Evolutionary conservation across 768 basidiomycete genomes (phyloP).

Genomic region (Roridomyces roridus): DNA sequence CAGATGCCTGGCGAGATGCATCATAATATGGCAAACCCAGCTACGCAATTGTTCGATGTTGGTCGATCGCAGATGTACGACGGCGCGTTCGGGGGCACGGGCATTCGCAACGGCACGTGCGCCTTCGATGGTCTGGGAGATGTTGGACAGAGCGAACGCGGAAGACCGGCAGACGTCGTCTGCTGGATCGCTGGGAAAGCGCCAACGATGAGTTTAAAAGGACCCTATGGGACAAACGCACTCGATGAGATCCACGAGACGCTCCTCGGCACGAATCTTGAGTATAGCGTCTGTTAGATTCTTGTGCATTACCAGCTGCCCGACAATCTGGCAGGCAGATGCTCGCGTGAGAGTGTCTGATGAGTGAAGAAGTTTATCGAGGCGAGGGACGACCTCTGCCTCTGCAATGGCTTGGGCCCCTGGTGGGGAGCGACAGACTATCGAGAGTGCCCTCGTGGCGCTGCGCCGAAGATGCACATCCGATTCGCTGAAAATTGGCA

Average conservation of each 20-base stretch:
- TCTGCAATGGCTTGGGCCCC: background rate
- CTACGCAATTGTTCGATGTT: background rate
- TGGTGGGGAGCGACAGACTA: background rate
- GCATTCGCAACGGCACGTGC: background rate
- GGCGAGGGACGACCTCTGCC: background rate
- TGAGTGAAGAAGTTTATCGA: background rate
- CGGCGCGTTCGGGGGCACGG: background rate
- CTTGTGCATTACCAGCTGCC: background rate
- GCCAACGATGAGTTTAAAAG: background rate
- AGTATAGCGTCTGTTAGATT: background rate
- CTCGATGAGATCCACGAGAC: background rate
- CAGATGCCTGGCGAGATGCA: background rate
- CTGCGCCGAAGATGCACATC: background rate
- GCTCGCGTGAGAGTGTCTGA: background rate
- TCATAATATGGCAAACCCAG: background rate
- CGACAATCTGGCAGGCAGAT: background rate
- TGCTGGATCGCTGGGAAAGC: background rate
- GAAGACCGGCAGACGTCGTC: background rate
- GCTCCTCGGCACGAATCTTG: background rate
- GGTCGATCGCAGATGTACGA: background rate
- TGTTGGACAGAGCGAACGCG: background rate
- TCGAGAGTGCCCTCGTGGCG: background rate
- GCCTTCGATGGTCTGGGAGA: background rate
- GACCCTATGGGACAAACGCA: background rate
- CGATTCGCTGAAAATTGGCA: too few relatives aligned